Base-by-base conservation (phyloP, 129 eudicot species). In the Arctium minus region DNA sequence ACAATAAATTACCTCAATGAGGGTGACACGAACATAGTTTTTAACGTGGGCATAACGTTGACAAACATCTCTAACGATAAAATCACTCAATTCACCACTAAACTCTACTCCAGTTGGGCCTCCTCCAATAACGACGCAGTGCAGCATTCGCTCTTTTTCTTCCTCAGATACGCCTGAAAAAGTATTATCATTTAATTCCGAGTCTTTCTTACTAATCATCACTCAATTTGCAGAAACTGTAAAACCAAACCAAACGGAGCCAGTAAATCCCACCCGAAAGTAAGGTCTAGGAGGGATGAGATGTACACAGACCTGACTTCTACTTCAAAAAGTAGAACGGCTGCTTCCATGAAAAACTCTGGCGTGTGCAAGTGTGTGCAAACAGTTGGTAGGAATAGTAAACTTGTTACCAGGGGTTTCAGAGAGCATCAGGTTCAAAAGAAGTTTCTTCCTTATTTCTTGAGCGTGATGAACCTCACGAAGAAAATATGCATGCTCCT, bases 41-140 rank as follows among this genome's bases (percentile, higher is more conserved):
- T 95, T 95, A 69, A 92, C 97, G 88, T 93, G 97, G 75, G 93
- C 77, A 76, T 92, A 89, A 30, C 97, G 86, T 76, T 93, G 88
- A 30, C 80, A 80, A 77, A 91, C 98, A 85, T 95, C 98, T 86
- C 91, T 87, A 80, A 85, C 90, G 42, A 95, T 95, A 76, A 95
- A 95, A 82, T 95, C 98, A 87, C 98, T 92, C 86, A 95, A 62
- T 87, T 95, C 98, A 12, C 98, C 97, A 56, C 97, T 95, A 73
- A 95, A 95, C 85, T 95, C 98, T 35, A 95, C 98, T 36, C 98
- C 98, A 72, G 98, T 95, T 5, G 97, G 98, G 48, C 98, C 98
- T 42, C 98, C 98, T 67, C 98, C 98, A 64, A 94, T 84, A 8
- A 94, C 97, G 40, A 95, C 98, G 86, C 98, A 95, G 76, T 95